phyloP scores from a whole-genome alignment of 495 filamentous ascomycete species.

The Platismatia glauca region DNA sequence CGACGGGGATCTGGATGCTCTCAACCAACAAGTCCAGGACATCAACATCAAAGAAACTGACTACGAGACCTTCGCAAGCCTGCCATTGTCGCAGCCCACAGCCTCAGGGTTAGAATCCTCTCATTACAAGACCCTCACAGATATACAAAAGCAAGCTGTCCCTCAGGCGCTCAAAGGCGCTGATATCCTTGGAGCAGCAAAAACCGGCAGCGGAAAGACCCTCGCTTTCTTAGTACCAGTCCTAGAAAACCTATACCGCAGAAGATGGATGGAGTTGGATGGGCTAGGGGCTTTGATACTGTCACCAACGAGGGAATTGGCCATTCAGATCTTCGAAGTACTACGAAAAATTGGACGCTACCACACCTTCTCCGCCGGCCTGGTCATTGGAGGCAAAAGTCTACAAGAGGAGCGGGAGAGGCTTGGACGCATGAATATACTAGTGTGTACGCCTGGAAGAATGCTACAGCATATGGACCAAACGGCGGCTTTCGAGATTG shows the following conservation, averaged over 20 bases:
- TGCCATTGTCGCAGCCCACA: slow-evolving; percentile 84
- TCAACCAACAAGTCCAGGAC: slow-evolving; percentile 41
- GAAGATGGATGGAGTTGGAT: slow-evolving; percentile 82
- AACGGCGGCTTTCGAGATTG: slow-evolving; percentile 80
- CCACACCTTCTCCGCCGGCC: slow-evolving; percentile 83
- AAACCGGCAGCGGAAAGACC: slow-evolving; percentile 95
- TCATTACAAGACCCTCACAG: slow-evolving; percentile 83
- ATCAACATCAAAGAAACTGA: slow-evolving; percentile 37
- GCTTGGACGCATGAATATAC: slow-evolving; percentile 88
- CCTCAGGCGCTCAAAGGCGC: slow-evolving; percentile 74
- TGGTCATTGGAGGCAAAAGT: slow-evolving; percentile 93
- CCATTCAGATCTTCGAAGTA: slow-evolving; percentile 96
- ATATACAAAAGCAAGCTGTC: slow-evolving; percentile 83
- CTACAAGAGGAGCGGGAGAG: slow-evolving; percentile 80
- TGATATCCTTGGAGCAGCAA: slow-evolving; percentile 91
- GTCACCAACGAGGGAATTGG: slow-evolving; percentile 88
- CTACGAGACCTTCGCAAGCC: slow-evolving; percentile 66
- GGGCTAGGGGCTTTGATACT: slow-evolving; percentile 88
- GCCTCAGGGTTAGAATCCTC: slow-evolving; percentile 69
- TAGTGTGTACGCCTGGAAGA: slow-evolving; percentile 90
- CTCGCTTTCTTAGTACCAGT: slow-evolving; percentile 87
- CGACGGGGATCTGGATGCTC: slow-evolving; percentile 37
- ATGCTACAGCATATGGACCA: slow-evolving; percentile 96
- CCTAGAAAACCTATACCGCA: slow-evolving; percentile 88
- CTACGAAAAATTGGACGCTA: slow-evolving; percentile 81